Conservation (phyloP, 176 grass and related monocot species). For the Aegilops umbellulata region DNA sequence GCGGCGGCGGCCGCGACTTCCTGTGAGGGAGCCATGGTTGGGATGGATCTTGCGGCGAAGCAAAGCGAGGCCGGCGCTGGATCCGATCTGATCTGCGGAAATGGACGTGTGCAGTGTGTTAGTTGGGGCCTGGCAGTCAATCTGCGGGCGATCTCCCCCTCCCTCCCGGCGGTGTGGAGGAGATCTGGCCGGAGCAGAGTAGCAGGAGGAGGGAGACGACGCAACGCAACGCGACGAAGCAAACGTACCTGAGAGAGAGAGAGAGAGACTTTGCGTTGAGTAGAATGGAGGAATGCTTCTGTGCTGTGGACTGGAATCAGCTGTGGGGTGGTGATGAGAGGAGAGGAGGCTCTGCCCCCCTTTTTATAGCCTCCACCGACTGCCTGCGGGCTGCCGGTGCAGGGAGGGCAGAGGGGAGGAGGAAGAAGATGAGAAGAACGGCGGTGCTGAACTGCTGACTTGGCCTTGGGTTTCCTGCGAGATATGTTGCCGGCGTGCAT, state of each 20-base stretch:
- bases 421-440: background rate
- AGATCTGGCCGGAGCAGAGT: too few relatives aligned
- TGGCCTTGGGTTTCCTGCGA: background rate
- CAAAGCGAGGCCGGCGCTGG: too few relatives aligned
- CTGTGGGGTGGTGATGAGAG: background rate
- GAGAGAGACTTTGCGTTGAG: background rate
- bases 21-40: slow-evolving; percentile 49
- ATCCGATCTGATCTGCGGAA: too few relatives aligned
- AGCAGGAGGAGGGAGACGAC: background rate
- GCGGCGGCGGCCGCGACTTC: background rate
- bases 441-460: background rate
- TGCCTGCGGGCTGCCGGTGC: background rate
- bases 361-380: background rate
- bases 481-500: background rate
- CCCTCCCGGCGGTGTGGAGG: too few relatives aligned
- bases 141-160: too few relatives aligned
- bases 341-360: background rate
- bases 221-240: background rate
- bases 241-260: background rate
- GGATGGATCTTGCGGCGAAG: too few relatives aligned
- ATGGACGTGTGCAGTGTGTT: too few relatives aligned
- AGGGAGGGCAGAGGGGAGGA: background rate
- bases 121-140: too few relatives aligned
- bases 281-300: background rate
- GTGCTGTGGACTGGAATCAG: background rate